Conservation (phyloP, 129 eudicot genomes). For the Erigeron canadensis region DNA sequence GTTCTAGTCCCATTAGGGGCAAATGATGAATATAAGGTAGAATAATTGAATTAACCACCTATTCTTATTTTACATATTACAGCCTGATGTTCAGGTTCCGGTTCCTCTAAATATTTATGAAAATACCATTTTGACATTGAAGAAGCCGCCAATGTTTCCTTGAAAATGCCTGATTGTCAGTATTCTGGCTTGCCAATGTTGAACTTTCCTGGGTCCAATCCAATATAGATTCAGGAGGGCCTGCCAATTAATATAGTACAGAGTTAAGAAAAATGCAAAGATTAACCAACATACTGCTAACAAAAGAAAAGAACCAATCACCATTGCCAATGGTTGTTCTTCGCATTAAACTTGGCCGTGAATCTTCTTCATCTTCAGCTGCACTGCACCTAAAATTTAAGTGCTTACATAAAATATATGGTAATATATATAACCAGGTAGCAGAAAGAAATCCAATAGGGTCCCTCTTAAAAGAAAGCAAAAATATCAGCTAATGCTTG, state of each 20-base stretch:
- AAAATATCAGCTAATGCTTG: too few species aligned
- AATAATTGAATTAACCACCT: too few species aligned
- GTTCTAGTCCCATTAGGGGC: too few species aligned
- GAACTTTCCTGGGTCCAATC: constrained; percentile 98
- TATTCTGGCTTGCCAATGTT: constrained; percentile 70
- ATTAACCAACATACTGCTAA: constrained; percentile 12
- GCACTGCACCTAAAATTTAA: constrained; percentile 73
- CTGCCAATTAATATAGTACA: constrained; percentile 37
- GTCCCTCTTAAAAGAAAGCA: too few species aligned
- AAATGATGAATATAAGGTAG: too few species aligned
- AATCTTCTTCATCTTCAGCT: constrained; percentile 90
- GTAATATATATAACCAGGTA: neutral
- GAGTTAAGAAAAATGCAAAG: constrained; percentile 9
- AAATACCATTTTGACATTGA: constrained; percentile 96
- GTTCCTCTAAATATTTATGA: constrained; percentile 10
- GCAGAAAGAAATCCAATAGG: neutral
- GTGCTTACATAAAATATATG: neutral
- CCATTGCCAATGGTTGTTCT: constrained; percentile 98
- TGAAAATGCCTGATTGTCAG: constrained; percentile 83
- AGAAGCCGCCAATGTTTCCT: constrained; percentile 99
- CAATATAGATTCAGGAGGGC: constrained; percentile 91
- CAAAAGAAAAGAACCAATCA: constrained; percentile 22
- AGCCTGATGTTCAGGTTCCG: constrained; percentile 4
- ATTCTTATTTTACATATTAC: constrained; percentile 8
- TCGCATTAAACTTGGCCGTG: constrained; percentile 59